Conservation (phyloP, 2,329 filamentous ascomycete genomes). For the Aspergillus candidus region DNA sequence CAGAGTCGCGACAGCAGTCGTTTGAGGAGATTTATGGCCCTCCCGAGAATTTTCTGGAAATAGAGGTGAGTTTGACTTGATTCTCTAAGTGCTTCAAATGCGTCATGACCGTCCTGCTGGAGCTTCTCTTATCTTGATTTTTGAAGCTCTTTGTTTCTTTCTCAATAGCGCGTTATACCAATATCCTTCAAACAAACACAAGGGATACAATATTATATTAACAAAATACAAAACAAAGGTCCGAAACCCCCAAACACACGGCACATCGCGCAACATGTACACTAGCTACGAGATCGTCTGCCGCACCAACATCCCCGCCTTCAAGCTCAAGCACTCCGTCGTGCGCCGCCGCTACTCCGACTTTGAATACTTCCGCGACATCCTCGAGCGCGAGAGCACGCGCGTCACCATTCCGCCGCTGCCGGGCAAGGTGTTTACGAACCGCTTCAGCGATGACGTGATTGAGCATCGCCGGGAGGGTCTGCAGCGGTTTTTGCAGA, state of each 20-base stretch:
- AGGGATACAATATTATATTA: not conserved
- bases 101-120: too few relatives aligned
- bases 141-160: not conserved
- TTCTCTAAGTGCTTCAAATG: too few relatives aligned
- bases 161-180: too few relatives aligned
- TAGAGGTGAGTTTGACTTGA: slow-evolving; percentile 58
- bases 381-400: slow-evolving; percentile 89
- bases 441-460: slow-evolving; percentile 95
- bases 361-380: slow-evolving; percentile 98
- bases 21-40: slow-evolving; percentile 99
- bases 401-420: slow-evolving; percentile 92
- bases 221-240: slow-evolving; percentile 52
- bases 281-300: slow-evolving; percentile 98
- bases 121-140: slow-evolving; percentile 3
- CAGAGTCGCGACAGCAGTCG: slow-evolving; percentile 74
- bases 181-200: not conserved
- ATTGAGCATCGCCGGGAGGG: slow-evolving; percentile 91
- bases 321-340: slow-evolving; percentile 84
- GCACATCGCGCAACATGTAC: slow-evolving; percentile 93
- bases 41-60: slow-evolving; percentile 97
- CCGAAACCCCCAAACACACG: slow-evolving; percentile 86
- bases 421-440: slow-evolving; percentile 96
- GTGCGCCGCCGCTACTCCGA: slow-evolving; percentile 94
- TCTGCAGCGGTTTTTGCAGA: slow-evolving; percentile 91
- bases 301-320: slow-evolving; percentile 96